Percentiles rank a stretch among this genome's conserved stretches.
These are phyloP conservation scores for Flaveria trinervia DNA, from an alignment of 129 eudicot genomes.

Conservation along the genomic window DNA sequence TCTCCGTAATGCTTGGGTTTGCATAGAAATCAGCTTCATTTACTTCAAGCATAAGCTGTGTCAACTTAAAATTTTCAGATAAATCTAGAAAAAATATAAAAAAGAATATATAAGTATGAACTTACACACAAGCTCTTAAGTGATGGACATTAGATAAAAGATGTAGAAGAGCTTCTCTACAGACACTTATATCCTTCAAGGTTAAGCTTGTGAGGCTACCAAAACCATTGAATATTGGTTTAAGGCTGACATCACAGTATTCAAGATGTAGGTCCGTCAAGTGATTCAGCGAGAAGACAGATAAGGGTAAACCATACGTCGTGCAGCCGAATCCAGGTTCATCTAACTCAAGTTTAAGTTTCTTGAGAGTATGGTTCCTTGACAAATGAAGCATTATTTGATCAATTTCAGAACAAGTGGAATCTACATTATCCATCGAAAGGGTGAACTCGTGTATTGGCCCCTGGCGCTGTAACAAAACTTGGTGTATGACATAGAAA, in stretches of 20 bases:
- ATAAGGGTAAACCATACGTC: not conserved
- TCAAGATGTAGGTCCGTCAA: not conserved
- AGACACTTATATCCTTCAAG: not conserved
- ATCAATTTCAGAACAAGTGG: not conserved
- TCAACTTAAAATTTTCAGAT: not conserved
- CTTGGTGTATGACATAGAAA: constrained; percentile 7
- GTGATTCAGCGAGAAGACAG: not conserved
- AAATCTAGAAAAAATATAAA: too few relatives aligned
- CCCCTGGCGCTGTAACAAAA: constrained; percentile 6
- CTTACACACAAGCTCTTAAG: constrained; percentile 10
- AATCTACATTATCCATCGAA: not conserved
- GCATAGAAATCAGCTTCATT: too few relatives aligned
- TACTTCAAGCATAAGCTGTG: not conserved
- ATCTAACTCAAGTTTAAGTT: not conserved
- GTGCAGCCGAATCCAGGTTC: too few relatives aligned
- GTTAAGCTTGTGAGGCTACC: constrained; percentile 11
- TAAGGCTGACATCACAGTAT: not conserved
- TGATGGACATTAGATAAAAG: constrained; percentile 8
- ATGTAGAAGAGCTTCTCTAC: not conserved
- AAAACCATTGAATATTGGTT: not conserved
- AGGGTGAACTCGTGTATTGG: constrained; percentile 11
- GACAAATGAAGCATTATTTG: constrained; percentile 2
- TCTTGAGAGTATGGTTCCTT: not conserved
- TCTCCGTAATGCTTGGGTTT: not conserved
- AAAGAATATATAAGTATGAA: not conserved